Evolutionary conservation across 805 yeast genomes (phyloP).

Genomic region (Candida alai): DNA sequence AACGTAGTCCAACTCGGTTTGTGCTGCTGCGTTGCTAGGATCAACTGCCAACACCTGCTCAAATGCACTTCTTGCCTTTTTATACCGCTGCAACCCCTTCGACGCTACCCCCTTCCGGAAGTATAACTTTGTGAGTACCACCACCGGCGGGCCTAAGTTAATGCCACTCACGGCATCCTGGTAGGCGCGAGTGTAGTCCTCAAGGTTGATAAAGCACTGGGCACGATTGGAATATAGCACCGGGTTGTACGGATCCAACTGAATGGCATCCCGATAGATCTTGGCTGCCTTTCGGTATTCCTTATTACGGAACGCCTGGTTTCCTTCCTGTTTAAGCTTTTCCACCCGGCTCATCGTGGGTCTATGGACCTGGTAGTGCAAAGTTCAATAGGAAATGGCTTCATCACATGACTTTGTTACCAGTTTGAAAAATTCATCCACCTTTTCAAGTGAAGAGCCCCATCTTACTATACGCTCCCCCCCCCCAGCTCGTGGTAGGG

Average conservation of each 20-base stretch:
- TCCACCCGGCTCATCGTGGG: too few species aligned
- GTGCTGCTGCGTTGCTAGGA: constrained; percentile 35
- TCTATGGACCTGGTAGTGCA: too few species aligned
- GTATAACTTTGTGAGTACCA: constrained; percentile 43
- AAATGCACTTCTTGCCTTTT: constrained; percentile 26
- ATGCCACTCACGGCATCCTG: constrained; percentile 51
- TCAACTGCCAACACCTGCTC: constrained; percentile 39
- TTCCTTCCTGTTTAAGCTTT: constrained; percentile 45
- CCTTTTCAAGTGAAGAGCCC: too few species aligned
- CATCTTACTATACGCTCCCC: too few species aligned
- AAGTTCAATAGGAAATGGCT: too few species aligned
- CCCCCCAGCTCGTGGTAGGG: too few species aligned
- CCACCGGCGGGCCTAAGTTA: constrained; percentile 19
- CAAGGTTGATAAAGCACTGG: constrained; percentile 53
- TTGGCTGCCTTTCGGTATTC: constrained; percentile 50
- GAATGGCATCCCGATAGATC: constrained; percentile 54
- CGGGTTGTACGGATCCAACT: constrained; percentile 45
- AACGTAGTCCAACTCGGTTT: constrained; percentile 28
- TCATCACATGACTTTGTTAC: too few species aligned
- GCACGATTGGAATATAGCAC: constrained; percentile 67
- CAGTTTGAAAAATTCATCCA: too few species aligned
- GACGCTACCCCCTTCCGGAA: constrained; percentile 49
- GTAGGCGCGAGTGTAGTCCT: constrained; percentile 47
- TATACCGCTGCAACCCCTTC: constrained; percentile 20
- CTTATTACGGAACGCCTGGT: constrained; percentile 43